Evolutionary conservation across 23 red algal species (phyloP).

Genomic region (Gracilaria gracilis): DNA sequence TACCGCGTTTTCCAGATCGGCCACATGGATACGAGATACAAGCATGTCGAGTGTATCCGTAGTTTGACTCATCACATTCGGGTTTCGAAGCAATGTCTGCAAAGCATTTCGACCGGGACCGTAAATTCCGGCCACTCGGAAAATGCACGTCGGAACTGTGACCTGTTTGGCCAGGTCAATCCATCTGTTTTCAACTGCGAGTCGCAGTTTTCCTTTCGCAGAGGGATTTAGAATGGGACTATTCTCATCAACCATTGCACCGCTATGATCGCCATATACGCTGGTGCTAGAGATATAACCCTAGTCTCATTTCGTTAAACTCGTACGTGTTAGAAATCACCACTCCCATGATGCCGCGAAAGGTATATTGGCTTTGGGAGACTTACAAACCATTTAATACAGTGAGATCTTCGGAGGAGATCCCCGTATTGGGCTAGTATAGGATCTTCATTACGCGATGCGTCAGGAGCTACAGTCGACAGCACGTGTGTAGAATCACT

Average conservation of each 20-base stretch:
- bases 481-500: not conserved
- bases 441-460: not conserved
- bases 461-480: not conserved
- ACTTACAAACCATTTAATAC: not conserved
- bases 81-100: slow-evolving; percentile 25
- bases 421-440: not conserved
- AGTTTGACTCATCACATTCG: not conserved
- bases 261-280: slow-evolving; percentile 63
- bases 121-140: slow-evolving; percentile 66
- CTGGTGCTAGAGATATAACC: slow-evolving; percentile 60
- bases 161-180: not conserved
- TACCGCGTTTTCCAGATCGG: slow-evolving; percentile 36
- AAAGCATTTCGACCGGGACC: slow-evolving; percentile 47
- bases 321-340: not conserved
- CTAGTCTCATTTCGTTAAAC: not conserved
- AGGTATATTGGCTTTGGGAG: not conserved
- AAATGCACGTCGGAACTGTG: slow-evolving; percentile 7
- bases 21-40: slow-evolving; percentile 51
- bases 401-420: not conserved
- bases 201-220: slow-evolving; percentile 1
- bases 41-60: not conserved
- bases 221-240: not conserved
- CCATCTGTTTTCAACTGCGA: slow-evolving; percentile 18
- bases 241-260: slow-evolving; percentile 23
- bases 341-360: not conserved